These are phyloP conservation scores for Starmerella scarabaei DNA, from an alignment of 805 yeast genomes.

Conservation along the genomic window DNA sequence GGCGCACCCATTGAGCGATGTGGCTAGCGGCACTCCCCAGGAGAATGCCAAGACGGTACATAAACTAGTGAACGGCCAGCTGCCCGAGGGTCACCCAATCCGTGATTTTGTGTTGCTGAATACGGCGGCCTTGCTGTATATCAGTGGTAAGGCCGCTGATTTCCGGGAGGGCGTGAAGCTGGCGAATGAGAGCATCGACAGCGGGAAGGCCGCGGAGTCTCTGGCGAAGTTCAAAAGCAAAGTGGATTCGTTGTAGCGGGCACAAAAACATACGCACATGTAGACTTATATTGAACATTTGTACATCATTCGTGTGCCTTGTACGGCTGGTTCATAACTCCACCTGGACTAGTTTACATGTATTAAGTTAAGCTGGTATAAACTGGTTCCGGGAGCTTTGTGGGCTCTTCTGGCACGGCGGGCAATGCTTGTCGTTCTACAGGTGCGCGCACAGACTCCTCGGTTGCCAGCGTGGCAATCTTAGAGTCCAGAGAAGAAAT, in stretches of 20 bases:
- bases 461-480: neutral
- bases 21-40: constrained; percentile 72
- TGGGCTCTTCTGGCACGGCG: no score
- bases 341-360: no score
- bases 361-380: no score
- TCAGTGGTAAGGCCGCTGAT: constrained; percentile 46
- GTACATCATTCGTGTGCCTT: neutral
- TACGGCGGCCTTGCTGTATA: constrained; percentile 73
- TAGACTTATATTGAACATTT: no score
- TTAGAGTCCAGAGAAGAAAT: neutral
- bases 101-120: constrained; percentile 86
- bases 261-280: neutral
- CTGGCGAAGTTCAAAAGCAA: constrained; percentile 28
- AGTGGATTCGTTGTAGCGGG: neutral
- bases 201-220: constrained; percentile 54
- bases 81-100: constrained; percentile 39
- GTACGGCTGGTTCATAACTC: no score
- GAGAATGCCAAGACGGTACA: constrained; percentile 63
- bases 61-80: constrained; percentile 34
- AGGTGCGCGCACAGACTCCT: neutral
- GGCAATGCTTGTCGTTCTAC: neutral
- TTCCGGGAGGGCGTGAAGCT: constrained; percentile 69
- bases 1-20: constrained; percentile 54
- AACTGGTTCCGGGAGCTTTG: neutral
- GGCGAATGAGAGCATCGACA: constrained; percentile 54